phyloP scores from a whole-genome alignment of 179 eudicot species.

The Actinidia chinensis region DNA sequence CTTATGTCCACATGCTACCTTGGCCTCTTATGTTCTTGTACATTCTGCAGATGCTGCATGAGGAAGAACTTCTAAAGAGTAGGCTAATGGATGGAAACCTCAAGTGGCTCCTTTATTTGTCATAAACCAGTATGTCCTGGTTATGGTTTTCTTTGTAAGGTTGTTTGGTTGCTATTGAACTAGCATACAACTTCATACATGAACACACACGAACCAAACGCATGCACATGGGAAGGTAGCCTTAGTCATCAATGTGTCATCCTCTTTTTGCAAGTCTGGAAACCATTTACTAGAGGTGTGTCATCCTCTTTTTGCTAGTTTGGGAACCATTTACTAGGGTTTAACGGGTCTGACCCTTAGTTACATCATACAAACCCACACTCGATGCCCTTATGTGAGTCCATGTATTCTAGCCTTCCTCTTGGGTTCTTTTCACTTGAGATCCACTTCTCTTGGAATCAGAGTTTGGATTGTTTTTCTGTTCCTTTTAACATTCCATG shows the following conservation, averaged over 20 bases:
- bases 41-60: conserved; percentile 61
- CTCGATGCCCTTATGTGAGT: no score
- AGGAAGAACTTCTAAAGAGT: conserved; percentile 48
- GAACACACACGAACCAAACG: neutral
- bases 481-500: neutral
- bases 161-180: neutral
- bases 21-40: conserved; percentile 10
- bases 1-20: conserved; percentile 6
- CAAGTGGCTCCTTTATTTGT: conserved; percentile 76
- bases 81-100: conserved; percentile 50
- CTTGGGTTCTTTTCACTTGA: neutral
- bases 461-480: neutral
- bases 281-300: no score
- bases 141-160: neutral
- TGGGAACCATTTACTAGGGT: no score
- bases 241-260: neutral
- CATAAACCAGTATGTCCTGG: conserved; percentile 66
- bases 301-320: no score
- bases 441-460: neutral
- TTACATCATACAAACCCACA: no score
- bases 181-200: neutral
- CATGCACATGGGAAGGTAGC: neutral
- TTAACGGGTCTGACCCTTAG: no score
- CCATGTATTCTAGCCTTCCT: neutral
- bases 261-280: neutral